Evolutionary conservation across 2,329 filamentous ascomycete species (phyloP).

Genomic region (Decorospora gaudefroyi): DNA sequence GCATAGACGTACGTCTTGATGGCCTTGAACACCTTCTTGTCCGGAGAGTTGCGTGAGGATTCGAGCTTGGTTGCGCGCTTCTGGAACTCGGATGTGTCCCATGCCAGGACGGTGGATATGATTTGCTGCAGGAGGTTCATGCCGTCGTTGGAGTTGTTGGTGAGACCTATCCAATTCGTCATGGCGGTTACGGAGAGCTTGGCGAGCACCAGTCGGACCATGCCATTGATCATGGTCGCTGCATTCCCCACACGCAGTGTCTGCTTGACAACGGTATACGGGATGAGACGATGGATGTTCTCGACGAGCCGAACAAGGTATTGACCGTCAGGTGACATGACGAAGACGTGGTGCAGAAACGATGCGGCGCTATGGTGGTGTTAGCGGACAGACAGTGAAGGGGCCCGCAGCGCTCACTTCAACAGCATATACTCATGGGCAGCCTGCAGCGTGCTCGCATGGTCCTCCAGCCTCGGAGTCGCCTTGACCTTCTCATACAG

Average conservation of each 20-base stretch:
- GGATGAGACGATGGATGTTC: conserved; percentile 70
- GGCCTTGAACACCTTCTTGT: conserved; percentile 64
- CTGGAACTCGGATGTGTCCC: conserved; percentile 73
- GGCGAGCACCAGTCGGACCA: conserved; percentile 73
- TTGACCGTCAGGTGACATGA: conserved; percentile 74
- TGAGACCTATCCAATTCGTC: conserved; percentile 79
- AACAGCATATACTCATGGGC: conserved; percentile 70
- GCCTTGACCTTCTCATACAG: conserved; percentile 65
- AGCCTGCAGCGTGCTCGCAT: conserved; percentile 65
- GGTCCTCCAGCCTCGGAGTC: conserved; percentile 66
- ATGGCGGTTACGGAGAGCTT: conserved; percentile 75
- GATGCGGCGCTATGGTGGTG: conserved; percentile 66
- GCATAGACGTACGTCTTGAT: conserved; percentile 63
- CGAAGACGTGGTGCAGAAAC: conserved; percentile 72
- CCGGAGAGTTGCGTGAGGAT: conserved; percentile 61
- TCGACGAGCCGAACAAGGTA: conserved; percentile 73
- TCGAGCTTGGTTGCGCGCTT: conserved; percentile 68
- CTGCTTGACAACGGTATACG: conserved; percentile 72
- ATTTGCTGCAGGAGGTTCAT: conserved; percentile 82
- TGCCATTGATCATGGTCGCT: conserved; percentile 77
- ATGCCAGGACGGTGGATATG: conserved; percentile 71
- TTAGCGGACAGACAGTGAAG: not conserved
- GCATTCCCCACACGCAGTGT: conserved; percentile 77
- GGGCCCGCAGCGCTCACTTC: conserved; percentile 59
- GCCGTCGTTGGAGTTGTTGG: conserved; percentile 71